Evolutionary conservation across 78 protist species (phyloP), one percentile per base, ranked within the genome.

Genomic region (Dictyostelium citrinum): DNA sequence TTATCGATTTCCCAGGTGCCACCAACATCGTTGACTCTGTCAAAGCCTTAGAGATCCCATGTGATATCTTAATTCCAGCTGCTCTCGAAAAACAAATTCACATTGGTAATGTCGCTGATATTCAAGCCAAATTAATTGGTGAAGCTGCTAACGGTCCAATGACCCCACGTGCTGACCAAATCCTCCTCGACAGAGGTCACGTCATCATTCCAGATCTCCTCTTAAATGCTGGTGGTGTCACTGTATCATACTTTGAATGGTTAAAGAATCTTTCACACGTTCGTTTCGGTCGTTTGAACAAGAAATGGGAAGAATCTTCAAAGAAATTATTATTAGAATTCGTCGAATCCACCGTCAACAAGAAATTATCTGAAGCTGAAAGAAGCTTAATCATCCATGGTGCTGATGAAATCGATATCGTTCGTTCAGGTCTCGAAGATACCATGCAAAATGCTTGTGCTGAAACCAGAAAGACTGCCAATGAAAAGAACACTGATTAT

Each of bases 201-300:
- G 67, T 96, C 71, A 76, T 97, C 95, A 91, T 97, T 33, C 98
- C 98, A 79, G 98, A 97, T 79, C 46, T 97, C 41, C 64, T 90
- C 33, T 79, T 92, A 70, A 97, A 97, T 68, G 97, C 98, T 71
- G 98, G 98, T 75, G 97, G 98, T 97, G 98, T 97, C 84, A 96
- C 97, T 85, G 98, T 96, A 24, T 96, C 97, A 11, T 97, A 97
- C 90, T 97, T 97, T 61, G 98, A 97, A 83, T 97, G 98, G 98
- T 92, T 97, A 64, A 97, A 97, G 97, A 97, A 97, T 96, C 83
- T 97, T 74, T 68, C 92, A 0, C 97, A 90, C 64, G 90, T 85
- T 61, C 84, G 95, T 82, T 96, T 96, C 82, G 88, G 96, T 71
- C 39, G 95, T 37, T 74, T 86, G 82, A 97, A 84, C 96, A 92